Evolutionary conservation across 2,329 filamentous ascomycete species (phyloP).

Genomic region (Botrytis aclada): DNA sequence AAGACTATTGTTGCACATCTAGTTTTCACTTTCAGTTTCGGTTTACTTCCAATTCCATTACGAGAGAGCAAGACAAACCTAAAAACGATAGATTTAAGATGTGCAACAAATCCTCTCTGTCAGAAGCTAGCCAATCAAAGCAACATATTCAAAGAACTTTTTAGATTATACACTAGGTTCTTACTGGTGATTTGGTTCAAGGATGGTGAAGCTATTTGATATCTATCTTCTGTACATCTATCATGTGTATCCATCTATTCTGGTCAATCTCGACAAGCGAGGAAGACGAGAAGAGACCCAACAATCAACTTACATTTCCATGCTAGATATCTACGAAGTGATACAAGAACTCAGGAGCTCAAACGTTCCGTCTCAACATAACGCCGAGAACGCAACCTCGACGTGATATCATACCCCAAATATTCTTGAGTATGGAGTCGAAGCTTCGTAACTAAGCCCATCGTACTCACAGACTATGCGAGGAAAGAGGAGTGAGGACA

Average conservation of each 20-base stretch:
- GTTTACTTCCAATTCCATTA: neutral
- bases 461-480: neutral
- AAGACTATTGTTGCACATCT: neutral
- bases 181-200: slow-evolving; percentile 44
- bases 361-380: neutral
- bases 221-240: slow-evolving; percentile 33
- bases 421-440: no score
- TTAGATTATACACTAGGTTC: slow-evolving; percentile 48
- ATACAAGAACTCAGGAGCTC: neutral
- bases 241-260: neutral
- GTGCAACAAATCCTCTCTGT: neutral
- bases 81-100: neutral
- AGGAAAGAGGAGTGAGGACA: neutral
- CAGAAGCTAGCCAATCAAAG: neutral
- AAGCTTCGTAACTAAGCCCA: neutral
- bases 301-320: neutral
- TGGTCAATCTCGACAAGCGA: no score
- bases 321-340: neutral
- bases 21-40: neutral
- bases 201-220: slow-evolving; percentile 45
- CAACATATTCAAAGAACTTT: slow-evolving; percentile 38
- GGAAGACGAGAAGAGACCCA: neutral
- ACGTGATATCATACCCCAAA: neutral
- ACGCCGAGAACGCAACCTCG: neutral
- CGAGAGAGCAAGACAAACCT: neutral